Percentiles rank a stretch among this genome's conserved stretches.
These are phyloP conservation scores for Letharia lupina DNA, from an alignment of 495 filamentous ascomycete species.

Conservation along the genomic window DNA sequence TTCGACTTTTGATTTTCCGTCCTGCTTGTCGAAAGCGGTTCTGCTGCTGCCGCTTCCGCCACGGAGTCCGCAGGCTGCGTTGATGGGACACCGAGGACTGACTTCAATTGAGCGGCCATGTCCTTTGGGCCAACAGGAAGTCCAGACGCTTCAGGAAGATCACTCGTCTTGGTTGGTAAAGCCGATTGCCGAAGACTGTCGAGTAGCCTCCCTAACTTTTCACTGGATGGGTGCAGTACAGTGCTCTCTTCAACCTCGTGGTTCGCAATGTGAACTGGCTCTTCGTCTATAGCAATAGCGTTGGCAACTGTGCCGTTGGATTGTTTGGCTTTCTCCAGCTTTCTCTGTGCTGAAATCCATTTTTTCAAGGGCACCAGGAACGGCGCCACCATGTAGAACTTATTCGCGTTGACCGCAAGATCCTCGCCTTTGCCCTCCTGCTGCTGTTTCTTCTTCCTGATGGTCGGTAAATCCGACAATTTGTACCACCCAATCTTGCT, in stretches of 20 bases:
- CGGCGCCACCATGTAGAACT: slow-evolving; percentile 96
- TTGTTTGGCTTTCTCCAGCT: slow-evolving; percentile 39
- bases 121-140: slow-evolving; percentile 8
- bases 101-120: slow-evolving; percentile 44
- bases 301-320: background rate
- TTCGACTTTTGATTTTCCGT: slow-evolving; percentile 33
- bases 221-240: background rate
- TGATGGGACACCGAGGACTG: slow-evolving; percentile 38
- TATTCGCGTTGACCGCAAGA: slow-evolving; percentile 60
- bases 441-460: slow-evolving; percentile 58
- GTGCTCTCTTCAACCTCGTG: background rate
- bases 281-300: slow-evolving; percentile 1
- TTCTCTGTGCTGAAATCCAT: slow-evolving; percentile 82
- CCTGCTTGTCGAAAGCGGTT: slow-evolving; percentile 26
- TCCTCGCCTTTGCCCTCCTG: slow-evolving; percentile 44
- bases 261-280: background rate
- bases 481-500: slow-evolving; percentile 92
- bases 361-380: slow-evolving; percentile 80
- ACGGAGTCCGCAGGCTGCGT: slow-evolving; percentile 10
- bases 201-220: slow-evolving; percentile 18
- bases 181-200: slow-evolving; percentile 21
- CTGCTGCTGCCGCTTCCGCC: slow-evolving; percentile 16
- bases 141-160: slow-evolving; percentile 36
- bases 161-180: slow-evolving; percentile 25
- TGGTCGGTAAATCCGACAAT: slow-evolving; percentile 75